A percentile compares a stretch with the other conserved stretches of the same genome.
Evolutionary conservation across 2,329 filamentous ascomycete species (phyloP).

Genomic region (Endocalyx cinctus): DNA sequence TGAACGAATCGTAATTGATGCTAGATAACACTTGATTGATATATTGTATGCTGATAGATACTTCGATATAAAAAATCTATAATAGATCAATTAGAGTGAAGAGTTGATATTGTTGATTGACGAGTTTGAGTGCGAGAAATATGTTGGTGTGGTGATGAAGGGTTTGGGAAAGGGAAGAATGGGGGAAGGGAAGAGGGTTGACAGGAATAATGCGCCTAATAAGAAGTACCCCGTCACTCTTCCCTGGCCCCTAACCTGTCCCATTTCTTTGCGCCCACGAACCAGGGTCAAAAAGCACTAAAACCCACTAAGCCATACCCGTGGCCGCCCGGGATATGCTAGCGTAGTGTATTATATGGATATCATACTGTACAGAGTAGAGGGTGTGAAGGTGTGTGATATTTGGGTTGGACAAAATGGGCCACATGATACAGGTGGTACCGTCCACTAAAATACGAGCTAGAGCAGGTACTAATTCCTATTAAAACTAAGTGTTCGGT

Average conservation of each 20-base stretch:
- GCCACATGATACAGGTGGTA: conserved; percentile 23
- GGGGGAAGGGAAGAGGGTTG: conserved; percentile 14
- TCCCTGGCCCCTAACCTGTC: too few relatives aligned
- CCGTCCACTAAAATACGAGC: too few relatives aligned
- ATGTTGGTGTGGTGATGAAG: conserved; percentile 13
- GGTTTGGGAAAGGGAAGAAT: conserved; percentile 15
- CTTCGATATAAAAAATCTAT: not conserved
- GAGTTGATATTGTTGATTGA: conserved; percentile 1
- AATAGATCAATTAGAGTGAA: not conserved
- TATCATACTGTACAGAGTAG: too few relatives aligned
- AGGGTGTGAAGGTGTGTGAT: conserved; percentile 8
- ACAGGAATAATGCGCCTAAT: conserved; percentile 26
- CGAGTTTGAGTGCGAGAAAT: not conserved
- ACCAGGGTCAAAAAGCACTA: conserved; percentile 12
- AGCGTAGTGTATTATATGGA: too few relatives aligned
- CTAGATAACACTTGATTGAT: not conserved
- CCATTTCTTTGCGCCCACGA: conserved; percentile 6
- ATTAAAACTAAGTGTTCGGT: too few relatives aligned
- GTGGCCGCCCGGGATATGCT: conserved; percentile 8
- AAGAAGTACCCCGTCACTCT: too few relatives aligned
- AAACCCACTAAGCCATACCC: conserved; percentile 6
- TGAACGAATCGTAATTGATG: not conserved
- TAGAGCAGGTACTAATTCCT: too few relatives aligned
- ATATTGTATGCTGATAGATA: not conserved
- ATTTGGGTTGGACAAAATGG: conserved; percentile 13